Evolutionary conservation across 345 rosid genomes (phyloP).

Genomic region (Gossypium australe): DNA sequence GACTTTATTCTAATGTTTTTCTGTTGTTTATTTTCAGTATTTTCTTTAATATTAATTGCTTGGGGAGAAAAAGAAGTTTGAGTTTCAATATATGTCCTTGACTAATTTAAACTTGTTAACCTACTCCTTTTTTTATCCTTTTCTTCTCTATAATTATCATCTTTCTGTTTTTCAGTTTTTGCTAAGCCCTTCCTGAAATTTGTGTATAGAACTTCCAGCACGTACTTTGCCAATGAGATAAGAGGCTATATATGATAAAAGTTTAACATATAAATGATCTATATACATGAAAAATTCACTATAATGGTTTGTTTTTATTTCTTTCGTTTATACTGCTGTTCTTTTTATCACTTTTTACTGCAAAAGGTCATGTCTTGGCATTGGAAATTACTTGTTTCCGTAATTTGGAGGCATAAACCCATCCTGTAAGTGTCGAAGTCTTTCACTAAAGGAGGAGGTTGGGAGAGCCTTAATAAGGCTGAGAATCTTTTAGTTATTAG

Average conservation of each 20-base stretch:
- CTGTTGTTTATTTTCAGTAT: constrained; percentile 16
- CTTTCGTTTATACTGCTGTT: background rate
- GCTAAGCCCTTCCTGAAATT: background rate
- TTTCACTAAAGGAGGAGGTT: background rate
- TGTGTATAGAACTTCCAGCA: background rate
- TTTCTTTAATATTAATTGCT: background rate
- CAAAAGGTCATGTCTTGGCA: background rate
- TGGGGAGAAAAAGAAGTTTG: background rate
- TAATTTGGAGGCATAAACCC: background rate
- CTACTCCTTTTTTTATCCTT: background rate
- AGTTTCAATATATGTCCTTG: background rate
- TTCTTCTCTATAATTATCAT: background rate
- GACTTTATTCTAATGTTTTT: constrained; percentile 8
- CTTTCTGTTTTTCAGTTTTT: background rate
- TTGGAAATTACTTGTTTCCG: background rate
- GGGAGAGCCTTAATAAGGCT: background rate
- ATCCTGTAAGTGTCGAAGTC: constrained; percentile 1
- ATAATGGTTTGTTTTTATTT: no score
- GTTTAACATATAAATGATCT: background rate
- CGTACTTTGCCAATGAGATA: background rate
- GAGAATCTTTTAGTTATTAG: background rate
- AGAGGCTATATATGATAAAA: background rate
- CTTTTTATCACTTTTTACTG: background rate
- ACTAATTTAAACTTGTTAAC: background rate
- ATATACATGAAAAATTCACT: no score